These are phyloP conservation scores for Verticillium nonalfalfae DNA, from an alignment of 2,329 filamentous ascomycete species.

Conservation along the genomic window DNA sequence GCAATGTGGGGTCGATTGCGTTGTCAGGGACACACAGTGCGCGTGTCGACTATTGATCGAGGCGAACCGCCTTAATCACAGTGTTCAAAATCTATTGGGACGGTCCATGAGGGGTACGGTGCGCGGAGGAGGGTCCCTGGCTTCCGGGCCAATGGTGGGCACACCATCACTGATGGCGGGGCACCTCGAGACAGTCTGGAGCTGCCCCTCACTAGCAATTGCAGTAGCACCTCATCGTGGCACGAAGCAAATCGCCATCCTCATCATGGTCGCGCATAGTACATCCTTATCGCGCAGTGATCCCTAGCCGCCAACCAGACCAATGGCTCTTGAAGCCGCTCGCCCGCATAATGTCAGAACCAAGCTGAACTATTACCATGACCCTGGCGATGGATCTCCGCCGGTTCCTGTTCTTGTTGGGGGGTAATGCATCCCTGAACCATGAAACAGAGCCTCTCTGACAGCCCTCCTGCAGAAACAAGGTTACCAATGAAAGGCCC, in stretches of 20 bases:
- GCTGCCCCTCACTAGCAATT: not conserved
- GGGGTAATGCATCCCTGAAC: conserved; percentile 5
- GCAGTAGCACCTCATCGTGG: not conserved
- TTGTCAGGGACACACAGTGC: not conserved
- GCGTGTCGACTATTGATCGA: not conserved
- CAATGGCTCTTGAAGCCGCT: not conserved
- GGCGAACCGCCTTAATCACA: not conserved
- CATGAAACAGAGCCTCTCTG: not conserved
- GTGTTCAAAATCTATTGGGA: not conserved
- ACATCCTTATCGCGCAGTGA: not conserved
- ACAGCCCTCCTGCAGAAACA: conserved; percentile 11
- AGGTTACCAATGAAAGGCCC: conserved; percentile 63
- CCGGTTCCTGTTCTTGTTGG: conserved; percentile 12
- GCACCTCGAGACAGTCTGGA: not conserved
- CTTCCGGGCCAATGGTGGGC: not conserved
- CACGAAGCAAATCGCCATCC: not conserved
- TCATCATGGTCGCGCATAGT: not conserved
- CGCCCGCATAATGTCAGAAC: conserved; percentile 6
- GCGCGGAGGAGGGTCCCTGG: not conserved
- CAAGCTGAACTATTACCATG: conserved; percentile 13
- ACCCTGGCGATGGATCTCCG: conserved; percentile 12
- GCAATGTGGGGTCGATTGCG: conserved; percentile 2
- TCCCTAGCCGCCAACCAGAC: not conserved
- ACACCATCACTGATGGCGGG: not conserved
- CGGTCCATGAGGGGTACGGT: not conserved